Conservation (phyloP, 2,329 filamentous ascomycete genomes). For the Aspergillus candidus region DNA sequence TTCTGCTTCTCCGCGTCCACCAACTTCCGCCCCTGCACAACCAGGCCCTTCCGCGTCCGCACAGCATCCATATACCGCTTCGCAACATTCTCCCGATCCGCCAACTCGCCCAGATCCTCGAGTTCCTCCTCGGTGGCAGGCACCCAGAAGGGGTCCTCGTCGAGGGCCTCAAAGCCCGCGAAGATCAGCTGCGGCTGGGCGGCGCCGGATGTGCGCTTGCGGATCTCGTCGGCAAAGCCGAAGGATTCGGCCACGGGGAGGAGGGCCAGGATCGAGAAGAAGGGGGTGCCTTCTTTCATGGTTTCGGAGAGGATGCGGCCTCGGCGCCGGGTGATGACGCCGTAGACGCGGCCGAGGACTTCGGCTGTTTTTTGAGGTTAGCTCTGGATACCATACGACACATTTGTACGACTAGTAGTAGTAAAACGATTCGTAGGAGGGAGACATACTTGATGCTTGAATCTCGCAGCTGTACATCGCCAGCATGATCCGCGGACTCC, state of each 20-base stretch:
- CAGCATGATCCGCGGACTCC: constrained; percentile 88
- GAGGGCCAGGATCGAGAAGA: constrained; percentile 85
- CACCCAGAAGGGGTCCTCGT: constrained; percentile 97
- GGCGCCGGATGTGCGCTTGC: constrained; percentile 84
- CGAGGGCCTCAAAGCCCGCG: constrained; percentile 82
- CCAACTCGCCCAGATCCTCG: constrained; percentile 90
- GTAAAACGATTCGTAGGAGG: not conserved
- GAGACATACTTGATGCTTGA: constrained; percentile 71
- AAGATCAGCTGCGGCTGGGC: constrained; percentile 92
- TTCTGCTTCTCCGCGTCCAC: constrained; percentile 91
- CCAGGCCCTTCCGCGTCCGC: constrained; percentile 75
- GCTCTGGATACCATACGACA: too few relatives aligned
- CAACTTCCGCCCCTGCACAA: constrained; percentile 68
- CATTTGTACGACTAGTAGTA: too few relatives aligned
- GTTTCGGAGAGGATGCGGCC: constrained; percentile 84
- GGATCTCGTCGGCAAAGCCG: constrained; percentile 92
- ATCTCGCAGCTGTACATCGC: constrained; percentile 99
- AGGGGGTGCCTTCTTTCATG: constrained; percentile 91
- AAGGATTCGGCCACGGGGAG: constrained; percentile 93
- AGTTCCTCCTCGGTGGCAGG: constrained; percentile 94
- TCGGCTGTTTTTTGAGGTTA: constrained; percentile 52
- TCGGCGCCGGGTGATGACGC: constrained; percentile 89
- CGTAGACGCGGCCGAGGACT: constrained; percentile 91
- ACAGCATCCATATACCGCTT: constrained; percentile 94
- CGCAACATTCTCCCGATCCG: constrained; percentile 90